A percentile compares a stretch with the other conserved stretches of the same genome.
Conservation (phyloP, 2,329 filamentous ascomycete species). For the Calonectria pteridis region DNA sequence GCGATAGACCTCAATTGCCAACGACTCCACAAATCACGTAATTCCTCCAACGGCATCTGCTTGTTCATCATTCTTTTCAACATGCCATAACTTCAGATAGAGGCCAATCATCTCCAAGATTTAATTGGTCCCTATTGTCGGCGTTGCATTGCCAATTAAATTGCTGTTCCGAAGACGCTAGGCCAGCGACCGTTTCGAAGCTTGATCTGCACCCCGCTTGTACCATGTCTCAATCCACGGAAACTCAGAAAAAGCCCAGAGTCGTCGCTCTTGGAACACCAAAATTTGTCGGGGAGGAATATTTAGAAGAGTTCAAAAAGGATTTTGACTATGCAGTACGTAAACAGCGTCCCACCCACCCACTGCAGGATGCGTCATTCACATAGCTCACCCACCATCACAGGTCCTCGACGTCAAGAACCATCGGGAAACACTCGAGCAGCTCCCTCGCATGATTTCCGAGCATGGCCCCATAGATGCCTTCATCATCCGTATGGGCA, state of each 20-base stretch:
- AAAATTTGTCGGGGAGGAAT: conserved; percentile 53
- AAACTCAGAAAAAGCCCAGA: conserved; percentile 48
- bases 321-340: conserved; percentile 54
- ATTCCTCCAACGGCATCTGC: not conserved
- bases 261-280: conserved; percentile 58
- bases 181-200: not conserved
- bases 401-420: conserved; percentile 51
- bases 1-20: not conserved
- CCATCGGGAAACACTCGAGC: conserved; percentile 50
- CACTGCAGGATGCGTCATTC: not conserved
- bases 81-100: not conserved
- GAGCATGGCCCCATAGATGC: conserved; percentile 58
- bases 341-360: not conserved
- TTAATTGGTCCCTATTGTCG: not conserved
- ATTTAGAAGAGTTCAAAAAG: conserved; percentile 52
- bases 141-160: not conserved
- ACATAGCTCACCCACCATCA: not conserved
- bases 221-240: conserved; percentile 14
- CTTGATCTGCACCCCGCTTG: not conserved
- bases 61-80: not conserved
- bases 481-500: conserved; percentile 64
- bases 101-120: too few species aligned
- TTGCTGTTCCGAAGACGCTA: too few species aligned
- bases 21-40: conserved; percentile 7
- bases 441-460: conserved; percentile 52